phyloP scores from a whole-genome alignment of 2,329 filamentous ascomycete genomes.

The Zymoseptoria ardabiliae region DNA sequence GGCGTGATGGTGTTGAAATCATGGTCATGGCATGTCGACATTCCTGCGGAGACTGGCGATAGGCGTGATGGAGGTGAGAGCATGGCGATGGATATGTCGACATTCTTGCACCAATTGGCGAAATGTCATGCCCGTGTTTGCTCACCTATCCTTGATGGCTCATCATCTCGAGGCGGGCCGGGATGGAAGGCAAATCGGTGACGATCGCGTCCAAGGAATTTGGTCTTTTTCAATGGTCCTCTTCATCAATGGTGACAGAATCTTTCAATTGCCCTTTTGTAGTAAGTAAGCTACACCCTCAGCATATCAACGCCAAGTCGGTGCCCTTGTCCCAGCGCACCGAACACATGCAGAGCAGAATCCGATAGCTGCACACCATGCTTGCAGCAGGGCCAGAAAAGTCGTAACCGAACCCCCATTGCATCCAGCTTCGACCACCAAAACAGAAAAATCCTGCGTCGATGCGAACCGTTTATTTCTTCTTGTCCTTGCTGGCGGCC shows the following conservation, averaged over 20 bases:
- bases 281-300: slow-evolving; percentile 11
- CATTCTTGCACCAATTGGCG: too few relatives aligned
- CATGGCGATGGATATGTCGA: too few relatives aligned
- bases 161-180: not conserved
- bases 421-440: slow-evolving; percentile 3
- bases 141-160: too few relatives aligned
- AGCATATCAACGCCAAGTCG: slow-evolving; percentile 21
- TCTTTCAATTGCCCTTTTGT: slow-evolving; percentile 14
- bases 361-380: slow-evolving; percentile 10
- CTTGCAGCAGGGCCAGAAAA: slow-evolving; percentile 11
- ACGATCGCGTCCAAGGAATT: too few relatives aligned
- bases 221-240: too few relatives aligned
- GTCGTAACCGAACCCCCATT: slow-evolving; percentile 11
- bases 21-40: not conserved
- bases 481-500: slow-evolving; percentile 91
- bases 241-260: slow-evolving; percentile 8
- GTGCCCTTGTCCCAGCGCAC: slow-evolving; percentile 16
- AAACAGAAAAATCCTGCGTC: not conserved
- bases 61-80: too few relatives aligned
- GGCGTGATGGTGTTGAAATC: not conserved
- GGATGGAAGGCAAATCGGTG: too few relatives aligned
- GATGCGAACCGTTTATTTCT: slow-evolving; percentile 33
- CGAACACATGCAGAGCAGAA: slow-evolving; percentile 14
- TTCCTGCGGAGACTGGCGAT: not conserved
- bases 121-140: too few relatives aligned